Evolutionary conservation across 164 flowering plant genomes (phyloP).

Genomic region (Stephania cephalantha): DNA sequence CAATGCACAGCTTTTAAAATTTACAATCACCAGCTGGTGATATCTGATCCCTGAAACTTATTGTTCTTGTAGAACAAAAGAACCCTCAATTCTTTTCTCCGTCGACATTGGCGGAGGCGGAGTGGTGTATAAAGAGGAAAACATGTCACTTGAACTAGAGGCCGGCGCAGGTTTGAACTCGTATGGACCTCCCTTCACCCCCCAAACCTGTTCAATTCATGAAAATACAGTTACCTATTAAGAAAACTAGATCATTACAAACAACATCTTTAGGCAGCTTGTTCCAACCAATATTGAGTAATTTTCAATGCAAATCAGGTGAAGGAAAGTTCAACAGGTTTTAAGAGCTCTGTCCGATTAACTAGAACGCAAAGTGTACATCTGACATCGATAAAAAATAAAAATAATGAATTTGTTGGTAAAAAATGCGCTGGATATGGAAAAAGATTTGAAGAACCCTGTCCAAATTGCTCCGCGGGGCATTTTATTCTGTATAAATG

Average conservation of each 20-base stretch:
- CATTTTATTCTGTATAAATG: not conserved
- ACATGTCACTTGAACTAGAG: slow-evolving; percentile 49
- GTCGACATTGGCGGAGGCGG: slow-evolving; percentile 31
- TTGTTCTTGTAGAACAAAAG: slow-evolving; percentile 62
- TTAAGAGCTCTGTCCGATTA: not conserved
- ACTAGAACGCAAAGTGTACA: not conserved
- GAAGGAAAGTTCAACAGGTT: not conserved
- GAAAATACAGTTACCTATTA: not conserved
- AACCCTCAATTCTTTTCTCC: slow-evolving; percentile 65
- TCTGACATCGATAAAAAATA: not conserved
- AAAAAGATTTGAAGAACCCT: not conserved
- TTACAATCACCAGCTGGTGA: not conserved
- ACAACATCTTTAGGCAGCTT: not conserved
- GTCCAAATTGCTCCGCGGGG: not conserved
- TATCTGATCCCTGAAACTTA: not conserved
- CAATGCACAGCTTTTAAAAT: not conserved
- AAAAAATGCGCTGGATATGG: not conserved
- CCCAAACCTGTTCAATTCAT: slow-evolving; percentile 75
- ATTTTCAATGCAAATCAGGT: not conserved
- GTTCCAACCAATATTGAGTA: not conserved
- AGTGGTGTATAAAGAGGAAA: slow-evolving; percentile 37
- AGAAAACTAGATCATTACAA: not conserved
- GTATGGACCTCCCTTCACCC: slow-evolving; percentile 80
- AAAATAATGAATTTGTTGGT: not conserved
- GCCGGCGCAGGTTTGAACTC: slow-evolving; percentile 91